A percentile compares a stretch with the other conserved stretches of the same genome.
Conservation (phyloP, 2,329 filamentous ascomycete genomes). For the Tolypocladium nubicola region DNA sequence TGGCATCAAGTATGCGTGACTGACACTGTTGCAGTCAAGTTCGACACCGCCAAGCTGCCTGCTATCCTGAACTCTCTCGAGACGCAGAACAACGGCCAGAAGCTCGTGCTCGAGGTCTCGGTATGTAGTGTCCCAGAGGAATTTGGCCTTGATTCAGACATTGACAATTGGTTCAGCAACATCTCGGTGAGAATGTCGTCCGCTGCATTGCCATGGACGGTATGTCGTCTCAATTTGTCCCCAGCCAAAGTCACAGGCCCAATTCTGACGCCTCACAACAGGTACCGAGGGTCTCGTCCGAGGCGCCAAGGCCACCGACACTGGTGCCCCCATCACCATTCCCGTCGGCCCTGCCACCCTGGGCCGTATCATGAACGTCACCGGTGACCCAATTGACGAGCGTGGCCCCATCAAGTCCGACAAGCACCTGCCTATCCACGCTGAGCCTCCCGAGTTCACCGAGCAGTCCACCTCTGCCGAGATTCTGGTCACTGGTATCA, state of each 20-base stretch:
- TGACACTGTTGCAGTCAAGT: constrained; percentile 65
- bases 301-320: constrained; percentile 76
- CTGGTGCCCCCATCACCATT: constrained; percentile 90
- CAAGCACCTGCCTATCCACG: constrained; percentile 85
- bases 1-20: constrained; percentile 4
- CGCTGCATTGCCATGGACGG: constrained; percentile 99
- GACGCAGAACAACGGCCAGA: constrained; percentile 84
- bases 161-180: constrained; percentile 62
- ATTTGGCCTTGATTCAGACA: constrained; percentile 2
- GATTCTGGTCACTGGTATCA: constrained; percentile 98
- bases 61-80: constrained; percentile 95
- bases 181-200: constrained; percentile 98
- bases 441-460: constrained; percentile 81
- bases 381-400: constrained; percentile 99
- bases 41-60: constrained; percentile 86
- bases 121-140: constrained; percentile 43
- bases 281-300: constrained; percentile 99
- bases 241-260: neutral
- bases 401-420: constrained; percentile 93
- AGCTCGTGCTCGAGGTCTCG: constrained; percentile 91
- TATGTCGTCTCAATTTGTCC: constrained; percentile 35
- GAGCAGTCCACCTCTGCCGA: constrained; percentile 96
- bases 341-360: constrained; percentile 89
- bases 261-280: constrained; percentile 23
- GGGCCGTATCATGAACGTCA: constrained; percentile 99